phyloP scores from a whole-genome alignment of 768 basidiomycete species.

The Termitomyces sp. region DNA sequence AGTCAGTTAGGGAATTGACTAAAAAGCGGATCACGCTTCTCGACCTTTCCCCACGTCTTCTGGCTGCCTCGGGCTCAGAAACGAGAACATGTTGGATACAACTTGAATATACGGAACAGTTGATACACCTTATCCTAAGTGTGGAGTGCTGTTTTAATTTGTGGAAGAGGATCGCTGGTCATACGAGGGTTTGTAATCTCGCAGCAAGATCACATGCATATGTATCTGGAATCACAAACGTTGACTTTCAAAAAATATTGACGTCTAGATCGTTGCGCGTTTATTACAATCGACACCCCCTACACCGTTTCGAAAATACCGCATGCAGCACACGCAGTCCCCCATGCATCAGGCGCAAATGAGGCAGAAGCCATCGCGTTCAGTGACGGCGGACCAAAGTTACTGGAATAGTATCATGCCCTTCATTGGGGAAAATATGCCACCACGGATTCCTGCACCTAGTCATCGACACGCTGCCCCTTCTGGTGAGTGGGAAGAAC shows the following conservation, averaged over 20 bases:
- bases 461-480: conserved; percentile 39
- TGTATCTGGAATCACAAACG: too few relatives aligned
- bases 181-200: too few relatives aligned
- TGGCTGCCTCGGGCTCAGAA: too few relatives aligned
- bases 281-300: not conserved
- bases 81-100: too few relatives aligned
- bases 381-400: conserved; percentile 9
- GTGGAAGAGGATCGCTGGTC: not conserved
- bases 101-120: too few relatives aligned
- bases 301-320: not conserved
- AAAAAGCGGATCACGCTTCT: too few relatives aligned
- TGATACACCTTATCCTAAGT: too few relatives aligned
- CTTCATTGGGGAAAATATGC: conserved; percentile 12
- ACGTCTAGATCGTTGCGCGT: not conserved
- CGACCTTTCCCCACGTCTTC: too few relatives aligned
- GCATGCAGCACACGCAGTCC: not conserved
- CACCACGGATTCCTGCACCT: conserved; percentile 27
- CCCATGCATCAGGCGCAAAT: not conserved
- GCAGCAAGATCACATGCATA: too few relatives aligned
- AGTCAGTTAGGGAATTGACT: too few relatives aligned
- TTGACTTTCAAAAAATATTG: not conserved
- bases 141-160: too few relatives aligned
- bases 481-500: conserved; percentile 30
- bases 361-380: conserved; percentile 4
- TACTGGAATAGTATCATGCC: conserved; percentile 13